A percentile compares a stretch with the other conserved stretches of the same genome.
These are phyloP conservation scores for Cryptococcus hybrid DNA, from an alignment of 1,284 basidiomycete genomes.

Conservation along the genomic window DNA sequence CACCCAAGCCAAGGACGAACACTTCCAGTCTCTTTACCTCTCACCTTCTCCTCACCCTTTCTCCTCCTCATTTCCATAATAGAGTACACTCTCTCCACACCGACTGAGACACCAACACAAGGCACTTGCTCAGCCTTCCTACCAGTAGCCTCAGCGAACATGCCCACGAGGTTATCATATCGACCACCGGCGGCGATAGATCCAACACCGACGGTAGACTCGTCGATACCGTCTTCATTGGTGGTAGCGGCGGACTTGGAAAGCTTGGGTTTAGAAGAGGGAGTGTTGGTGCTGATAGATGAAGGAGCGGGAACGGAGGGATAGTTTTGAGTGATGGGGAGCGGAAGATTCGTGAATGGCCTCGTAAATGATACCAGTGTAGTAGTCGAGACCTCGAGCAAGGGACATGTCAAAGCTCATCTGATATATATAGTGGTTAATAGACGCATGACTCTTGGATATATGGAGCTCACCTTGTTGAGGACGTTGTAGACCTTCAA, in stretches of 20 bases:
- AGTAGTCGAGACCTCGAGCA: constrained; percentile 96
- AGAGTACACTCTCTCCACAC: constrained; percentile 94
- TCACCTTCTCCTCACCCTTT: constrained; percentile 59
- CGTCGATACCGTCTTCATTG: constrained; percentile 87
- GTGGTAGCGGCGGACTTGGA: constrained; percentile 47
- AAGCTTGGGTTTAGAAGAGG: constrained; percentile 28
- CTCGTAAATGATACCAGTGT: constrained; percentile 99
- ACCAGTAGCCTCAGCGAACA: constrained; percentile 80
- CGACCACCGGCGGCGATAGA: constrained; percentile 97
- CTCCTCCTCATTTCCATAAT: constrained; percentile 84
- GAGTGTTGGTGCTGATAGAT: constrained; percentile 38
- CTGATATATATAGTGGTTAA: constrained; percentile 47
- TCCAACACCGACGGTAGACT: constrained; percentile 89
- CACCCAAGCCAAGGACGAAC: constrained; percentile 90
- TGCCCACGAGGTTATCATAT: constrained; percentile 95
- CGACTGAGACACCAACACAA: constrained; percentile 92
- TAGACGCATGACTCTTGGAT: not conserved
- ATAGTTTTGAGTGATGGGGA: constrained; percentile 72
- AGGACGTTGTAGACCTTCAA: constrained; percentile 77
- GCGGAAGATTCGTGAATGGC: constrained; percentile 91
- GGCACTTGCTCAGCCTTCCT: constrained; percentile 62
- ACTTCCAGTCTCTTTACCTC: constrained; percentile 93
- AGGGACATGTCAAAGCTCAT: constrained; percentile 96
- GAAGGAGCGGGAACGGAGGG: constrained; percentile 50
- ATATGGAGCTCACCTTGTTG: constrained; percentile 60